A percentile compares a stretch with the other conserved stretches of the same genome.
phyloP scores from a whole-genome alignment of 2,329 filamentous ascomycete species.

The Apiospora rasikravindrae region DNA sequence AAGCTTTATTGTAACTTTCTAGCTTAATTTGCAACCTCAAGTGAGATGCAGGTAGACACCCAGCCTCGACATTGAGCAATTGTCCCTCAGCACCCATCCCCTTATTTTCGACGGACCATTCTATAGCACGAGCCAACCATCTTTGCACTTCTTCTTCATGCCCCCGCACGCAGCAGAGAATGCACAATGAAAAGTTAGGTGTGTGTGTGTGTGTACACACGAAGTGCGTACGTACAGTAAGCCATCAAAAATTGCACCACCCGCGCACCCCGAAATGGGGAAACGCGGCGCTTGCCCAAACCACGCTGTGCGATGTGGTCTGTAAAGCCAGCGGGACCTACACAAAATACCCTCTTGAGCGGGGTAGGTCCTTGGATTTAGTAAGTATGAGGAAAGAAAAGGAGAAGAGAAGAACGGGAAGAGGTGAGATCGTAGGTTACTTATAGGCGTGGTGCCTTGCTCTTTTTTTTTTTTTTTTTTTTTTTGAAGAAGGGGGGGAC shows the following conservation, averaged over 20 bases:
- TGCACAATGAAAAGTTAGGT: background rate
- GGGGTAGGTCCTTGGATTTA: conserved; percentile 14
- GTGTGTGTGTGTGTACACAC: background rate
- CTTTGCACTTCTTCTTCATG: background rate
- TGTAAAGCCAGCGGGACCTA: conserved; percentile 4
- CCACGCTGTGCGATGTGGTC: conserved; percentile 9
- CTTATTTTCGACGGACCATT: background rate
- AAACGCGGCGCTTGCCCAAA: background rate
- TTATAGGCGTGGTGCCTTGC: background rate
- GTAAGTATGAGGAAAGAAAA: background rate
- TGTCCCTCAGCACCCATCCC: background rate
- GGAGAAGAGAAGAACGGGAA: background rate
- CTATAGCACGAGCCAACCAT: background rate
- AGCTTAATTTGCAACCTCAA: too few species aligned
- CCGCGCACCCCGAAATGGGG: background rate
- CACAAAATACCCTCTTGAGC: background rate
- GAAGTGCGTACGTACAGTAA: background rate
- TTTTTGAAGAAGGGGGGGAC: too few species aligned
- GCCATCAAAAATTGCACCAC: conserved; percentile 14
- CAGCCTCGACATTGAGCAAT: too few species aligned
- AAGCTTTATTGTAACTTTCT: background rate
- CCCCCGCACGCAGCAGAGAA: background rate
- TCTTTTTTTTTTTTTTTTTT: too few species aligned
- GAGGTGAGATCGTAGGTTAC: background rate
- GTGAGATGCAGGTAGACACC: too few species aligned